A percentile compares a stretch with the other conserved stretches of the same genome.
Conservation (phyloP, 2,329 filamentous ascomycete species). For the Scolecobasidium constrictum region DNA sequence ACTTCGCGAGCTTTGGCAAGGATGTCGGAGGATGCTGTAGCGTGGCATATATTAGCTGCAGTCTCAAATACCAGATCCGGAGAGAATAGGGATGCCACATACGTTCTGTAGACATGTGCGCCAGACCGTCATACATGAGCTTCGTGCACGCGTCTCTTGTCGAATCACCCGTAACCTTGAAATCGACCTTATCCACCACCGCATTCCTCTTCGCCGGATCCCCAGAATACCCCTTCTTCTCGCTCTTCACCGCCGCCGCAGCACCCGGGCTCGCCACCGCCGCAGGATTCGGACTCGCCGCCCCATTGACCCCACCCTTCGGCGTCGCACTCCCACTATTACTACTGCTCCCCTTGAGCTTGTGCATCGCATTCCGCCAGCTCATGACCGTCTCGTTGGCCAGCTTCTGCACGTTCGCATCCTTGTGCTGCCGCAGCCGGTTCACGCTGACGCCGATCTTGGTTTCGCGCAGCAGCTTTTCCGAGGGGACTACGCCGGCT, state of each 20-base stretch:
- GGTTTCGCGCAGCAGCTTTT: conserved; percentile 85
- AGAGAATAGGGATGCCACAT: conserved; percentile 14
- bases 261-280: conserved; percentile 31
- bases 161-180: conserved; percentile 60
- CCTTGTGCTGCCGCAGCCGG: conserved; percentile 72
- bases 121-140: conserved; percentile 88
- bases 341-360: conserved; percentile 15
- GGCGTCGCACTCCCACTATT: conserved; percentile 26
- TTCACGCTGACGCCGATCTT: conserved; percentile 84
- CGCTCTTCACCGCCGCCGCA: conserved; percentile 39
- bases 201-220: conserved; percentile 69
- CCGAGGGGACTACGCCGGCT: conserved; percentile 69
- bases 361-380: conserved; percentile 72
- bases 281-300: background rate
- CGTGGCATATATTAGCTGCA: conserved; percentile 11
- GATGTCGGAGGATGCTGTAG: conserved; percentile 50
- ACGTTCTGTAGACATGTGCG: conserved; percentile 51
- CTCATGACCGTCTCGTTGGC: conserved; percentile 77
- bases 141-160: conserved; percentile 78
- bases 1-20: conserved; percentile 57
- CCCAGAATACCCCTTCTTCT: conserved; percentile 40
- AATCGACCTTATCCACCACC: conserved; percentile 70
- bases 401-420: conserved; percentile 57
- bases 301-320: conserved; percentile 16
- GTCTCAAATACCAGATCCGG: no score